Evolutionary conservation across 352 stramenopile species (phyloP), one percentile per base, ranked within the genome.

Genomic region (Lagenidium sp.): DNA sequence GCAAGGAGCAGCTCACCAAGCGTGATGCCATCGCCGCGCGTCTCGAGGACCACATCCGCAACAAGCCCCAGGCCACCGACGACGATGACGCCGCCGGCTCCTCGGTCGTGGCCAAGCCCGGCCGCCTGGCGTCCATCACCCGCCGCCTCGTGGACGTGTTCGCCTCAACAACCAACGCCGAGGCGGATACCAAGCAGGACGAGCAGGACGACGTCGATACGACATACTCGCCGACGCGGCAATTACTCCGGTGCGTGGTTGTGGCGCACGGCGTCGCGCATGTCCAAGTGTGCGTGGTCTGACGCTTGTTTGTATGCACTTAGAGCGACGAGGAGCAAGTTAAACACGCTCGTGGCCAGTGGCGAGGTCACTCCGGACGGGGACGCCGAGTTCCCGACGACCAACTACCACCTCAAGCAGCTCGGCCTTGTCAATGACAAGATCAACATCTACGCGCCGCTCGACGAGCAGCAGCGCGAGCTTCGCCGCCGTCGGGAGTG

Each of bases 351-450:
- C n/a, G 43, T 55, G 16, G 30, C 41, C 28, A 42, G 37, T 6
- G 47, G 49, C 20, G 29, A 47, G 7, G 49, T 55, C 25, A 37
- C 20, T 22, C 50, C 41, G 24, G 31, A 15, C 28, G 28, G 15
- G 4, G 21, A 36, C 12, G 25, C 16, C 6, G 38, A 43, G 3
- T 29, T 50, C 37, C 74, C 78, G 7, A 68, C 60, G 16, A 86
- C 78, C 15, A 85, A 82, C 50, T 90, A 85, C 53, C 78, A 90
- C 43, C 48, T 85, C 10, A 87, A 87, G 56, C 74, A 87, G 32
- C 36, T 90, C n/a, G 74, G 78, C 15, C 55, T 87, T 2, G 55
- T 41, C 23, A 57, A 80, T 35, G 61, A 87, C 30, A 83, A 85
- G 55, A 68, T 90, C 46, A 78, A 90, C 49, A 90, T 90, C 30